A percentile compares a stretch with the other conserved stretches of the same genome.
These are phyloP conservation scores for Penicillium samsonianum DNA, from an alignment of 495 filamentous ascomycete species.

Conservation along the genomic window DNA sequence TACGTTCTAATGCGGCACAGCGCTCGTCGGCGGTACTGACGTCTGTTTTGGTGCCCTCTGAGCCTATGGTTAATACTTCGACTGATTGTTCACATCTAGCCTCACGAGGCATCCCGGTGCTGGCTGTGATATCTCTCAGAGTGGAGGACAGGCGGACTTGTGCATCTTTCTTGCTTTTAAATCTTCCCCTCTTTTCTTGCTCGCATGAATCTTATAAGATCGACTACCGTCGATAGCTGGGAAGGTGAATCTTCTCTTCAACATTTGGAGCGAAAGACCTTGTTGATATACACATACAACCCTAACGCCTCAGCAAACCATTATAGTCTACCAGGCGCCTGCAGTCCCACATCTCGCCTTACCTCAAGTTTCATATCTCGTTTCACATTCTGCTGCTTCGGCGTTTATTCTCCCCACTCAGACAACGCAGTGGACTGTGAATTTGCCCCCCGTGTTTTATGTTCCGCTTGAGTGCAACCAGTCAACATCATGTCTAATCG, in stretches of 20 bases:
- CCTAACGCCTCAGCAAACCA: background rate
- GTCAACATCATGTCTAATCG: slow-evolving; percentile 31
- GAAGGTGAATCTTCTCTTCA: slow-evolving; percentile 5
- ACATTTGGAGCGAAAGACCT: background rate
- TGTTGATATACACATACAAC: slow-evolving; percentile 2
- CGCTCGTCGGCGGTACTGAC: slow-evolving; percentile 37
- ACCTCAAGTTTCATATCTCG: slow-evolving; percentile 6
- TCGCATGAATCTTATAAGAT: slow-evolving; percentile 14
- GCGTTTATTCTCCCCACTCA: slow-evolving; percentile 9
- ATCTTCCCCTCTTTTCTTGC: slow-evolving; percentile 12
- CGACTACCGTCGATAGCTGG: slow-evolving; percentile 6
- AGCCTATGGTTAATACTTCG: slow-evolving; percentile 41
- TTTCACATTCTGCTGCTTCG: slow-evolving; percentile 10
- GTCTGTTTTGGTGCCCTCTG: slow-evolving; percentile 36
- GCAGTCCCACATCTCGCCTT: slow-evolving; percentile 5
- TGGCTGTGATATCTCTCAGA: slow-evolving; percentile 34
- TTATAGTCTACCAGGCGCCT: background rate
- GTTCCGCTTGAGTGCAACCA: slow-evolving; percentile 24
- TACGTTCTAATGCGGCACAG: slow-evolving; percentile 38
- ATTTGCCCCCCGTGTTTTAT: slow-evolving; percentile 30
- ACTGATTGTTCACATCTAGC: slow-evolving; percentile 34
- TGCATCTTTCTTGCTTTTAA: slow-evolving; percentile 23
- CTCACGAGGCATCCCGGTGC: slow-evolving; percentile 42
- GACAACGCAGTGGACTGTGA: slow-evolving; percentile 4
- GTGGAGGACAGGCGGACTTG: slow-evolving; percentile 20